Base-by-base conservation (phyloP, 345 rosid species). In the Pistacia integerrima region DNA sequence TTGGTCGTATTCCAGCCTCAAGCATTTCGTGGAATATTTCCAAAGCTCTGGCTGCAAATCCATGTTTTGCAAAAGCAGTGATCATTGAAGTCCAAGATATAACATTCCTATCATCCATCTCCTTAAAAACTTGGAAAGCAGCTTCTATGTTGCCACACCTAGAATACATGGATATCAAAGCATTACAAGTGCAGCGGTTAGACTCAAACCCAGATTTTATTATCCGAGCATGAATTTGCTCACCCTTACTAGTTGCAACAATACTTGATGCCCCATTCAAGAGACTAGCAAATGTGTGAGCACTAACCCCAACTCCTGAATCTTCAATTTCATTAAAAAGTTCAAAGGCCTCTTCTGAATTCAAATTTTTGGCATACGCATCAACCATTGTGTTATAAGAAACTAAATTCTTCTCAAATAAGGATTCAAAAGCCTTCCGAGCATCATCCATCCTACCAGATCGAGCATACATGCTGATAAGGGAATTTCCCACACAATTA, bases 1-100 rank as follows among this genome's bases (percentile, higher is more conserved):
- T 92, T 66, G 97, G 95, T 69, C 72, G 85, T 60, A 84, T 77
- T 14, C 83, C 79, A 57, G 76, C 81, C 65, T 82, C 82, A 6
- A 72, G 86, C 95, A 93, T 90, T 71, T 79, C 17, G 30, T 80
- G 62, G 76, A 92, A 93, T 46, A 82, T 86, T 74, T 90, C 89
- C 64, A 88, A 78, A 67, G 95, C 97, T 71, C 76, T 85, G 62
- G 64, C 35, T 9, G 91, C 92, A 25, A 81, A 87, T 69, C 95
- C 94, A 55, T 90, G 91, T 80, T 91, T 93, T 5, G 95, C 87
- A 28, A 89, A 90, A 63, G 93, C 94, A 8, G 93, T 89, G 69
- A 93, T 85, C 89, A 89, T 89, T 8, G 97, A 88, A 68, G 95
- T 92, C 92, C 93, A 93, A 17, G 94, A 88, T 74, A 88, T 79